Percentiles rank a stretch among this genome's conserved stretches.
Evolutionary conservation across 164 flowering plant genomes (phyloP).

Genomic region (Piper betle): DNA sequence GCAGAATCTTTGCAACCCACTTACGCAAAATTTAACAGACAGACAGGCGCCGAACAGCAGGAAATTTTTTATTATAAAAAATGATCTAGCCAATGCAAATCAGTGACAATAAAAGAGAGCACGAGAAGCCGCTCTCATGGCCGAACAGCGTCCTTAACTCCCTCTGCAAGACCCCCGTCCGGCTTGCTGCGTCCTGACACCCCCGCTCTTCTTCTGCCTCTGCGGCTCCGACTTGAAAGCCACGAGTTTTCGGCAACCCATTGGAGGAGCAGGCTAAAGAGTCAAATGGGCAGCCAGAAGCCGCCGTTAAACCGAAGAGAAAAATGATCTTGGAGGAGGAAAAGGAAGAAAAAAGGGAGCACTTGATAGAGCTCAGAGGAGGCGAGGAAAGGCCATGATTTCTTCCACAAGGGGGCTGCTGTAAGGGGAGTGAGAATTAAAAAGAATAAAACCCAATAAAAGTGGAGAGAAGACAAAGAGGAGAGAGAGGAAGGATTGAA

Average conservation of each 20-base stretch:
- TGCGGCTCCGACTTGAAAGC: constrained; percentile 53
- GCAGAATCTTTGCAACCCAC: not conserved
- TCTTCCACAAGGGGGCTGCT: constrained; percentile 1
- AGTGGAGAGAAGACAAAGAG: not conserved
- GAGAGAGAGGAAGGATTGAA: too few species aligned
- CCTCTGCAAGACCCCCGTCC: constrained; percentile 94
- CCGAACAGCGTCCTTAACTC: constrained; percentile 36
- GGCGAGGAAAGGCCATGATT: constrained; percentile 3
- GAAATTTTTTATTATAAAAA: too few species aligned
- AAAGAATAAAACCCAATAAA: not conserved
- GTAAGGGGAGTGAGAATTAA: not conserved
- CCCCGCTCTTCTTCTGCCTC: constrained; percentile 80
- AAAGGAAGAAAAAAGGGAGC: not conserved
- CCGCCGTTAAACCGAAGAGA: constrained; percentile 1
- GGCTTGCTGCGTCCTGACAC: constrained; percentile 86
- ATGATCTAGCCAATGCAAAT: not conserved
- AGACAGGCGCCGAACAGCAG: not conserved
- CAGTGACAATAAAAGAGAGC: not conserved
- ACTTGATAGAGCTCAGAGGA: constrained; percentile 3
- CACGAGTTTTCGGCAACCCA: constrained; percentile 44
- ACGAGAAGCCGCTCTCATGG: constrained; percentile 12
- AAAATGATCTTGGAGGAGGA: not conserved
- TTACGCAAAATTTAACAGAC: not conserved
- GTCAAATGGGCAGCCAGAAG: not conserved
- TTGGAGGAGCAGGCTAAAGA: constrained; percentile 11